Evolutionary conservation across 2,329 filamentous ascomycete genomes (phyloP).

Genomic region (Scedosporium minutisporum): DNA sequence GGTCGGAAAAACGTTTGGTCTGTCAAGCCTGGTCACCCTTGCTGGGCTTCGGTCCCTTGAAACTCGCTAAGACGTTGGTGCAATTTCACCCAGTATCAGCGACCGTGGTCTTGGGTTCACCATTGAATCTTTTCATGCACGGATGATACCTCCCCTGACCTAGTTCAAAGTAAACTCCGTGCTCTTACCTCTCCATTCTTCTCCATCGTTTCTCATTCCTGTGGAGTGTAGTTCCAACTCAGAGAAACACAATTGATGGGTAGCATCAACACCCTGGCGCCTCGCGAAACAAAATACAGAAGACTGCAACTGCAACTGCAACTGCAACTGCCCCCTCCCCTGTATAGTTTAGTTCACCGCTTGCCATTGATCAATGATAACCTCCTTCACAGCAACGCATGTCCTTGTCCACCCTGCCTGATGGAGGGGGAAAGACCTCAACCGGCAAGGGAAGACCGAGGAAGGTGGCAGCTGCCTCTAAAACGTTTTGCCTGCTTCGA

Average conservation of each 20-base stretch:
- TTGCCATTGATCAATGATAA: background rate
- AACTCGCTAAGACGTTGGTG: slow-evolving; percentile 40
- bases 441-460: background rate
- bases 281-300: background rate
- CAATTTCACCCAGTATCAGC: slow-evolving; percentile 40
- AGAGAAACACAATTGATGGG: background rate
- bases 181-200: too few species aligned
- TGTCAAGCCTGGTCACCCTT: slow-evolving; percentile 1
- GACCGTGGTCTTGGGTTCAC: slow-evolving; percentile 11
- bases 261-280: background rate
- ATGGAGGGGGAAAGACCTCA: background rate
- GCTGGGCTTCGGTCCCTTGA: slow-evolving; percentile 32
- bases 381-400: background rate
- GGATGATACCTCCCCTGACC: background rate
- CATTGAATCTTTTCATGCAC: background rate
- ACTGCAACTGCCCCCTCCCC: background rate
- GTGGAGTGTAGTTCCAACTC: background rate
- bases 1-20: background rate
- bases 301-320: background rate
- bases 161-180: background rate
- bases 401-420: background rate
- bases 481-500: background rate
- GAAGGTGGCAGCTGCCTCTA: background rate
- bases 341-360: background rate
- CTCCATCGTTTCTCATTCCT: background rate